Percentiles rank a stretch among this genome's conserved stretches.
Conservation (phyloP, 106 monocot species). For the Platanthera zijinensis region DNA sequence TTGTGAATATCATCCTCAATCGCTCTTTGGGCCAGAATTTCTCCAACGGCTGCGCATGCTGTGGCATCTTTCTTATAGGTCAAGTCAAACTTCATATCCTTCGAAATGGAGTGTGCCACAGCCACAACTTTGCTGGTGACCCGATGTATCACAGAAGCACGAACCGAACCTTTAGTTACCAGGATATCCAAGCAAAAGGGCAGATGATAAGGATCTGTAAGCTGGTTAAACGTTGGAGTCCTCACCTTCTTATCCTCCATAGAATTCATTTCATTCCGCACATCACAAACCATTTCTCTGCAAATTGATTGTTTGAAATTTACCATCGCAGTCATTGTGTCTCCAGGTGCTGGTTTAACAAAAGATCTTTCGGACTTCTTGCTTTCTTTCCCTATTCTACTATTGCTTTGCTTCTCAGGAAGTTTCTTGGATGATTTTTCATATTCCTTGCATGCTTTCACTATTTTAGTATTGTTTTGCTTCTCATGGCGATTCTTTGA, state of each 20-base stretch:
- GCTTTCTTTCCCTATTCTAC: conserved; percentile 14
- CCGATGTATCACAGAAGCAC: conserved; percentile 68
- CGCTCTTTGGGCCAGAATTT: conserved; percentile 51
- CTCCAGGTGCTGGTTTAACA: not conserved
- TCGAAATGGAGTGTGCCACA: conserved; percentile 86
- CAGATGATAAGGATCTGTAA: conserved; percentile 69
- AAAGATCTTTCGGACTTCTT: conserved; percentile 14
- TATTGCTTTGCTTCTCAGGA: conserved; percentile 10
- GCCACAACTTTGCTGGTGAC: conserved; percentile 67
- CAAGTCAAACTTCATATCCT: conserved; percentile 86
- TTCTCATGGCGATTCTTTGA: conserved; percentile 21
- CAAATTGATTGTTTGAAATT: not conserved
- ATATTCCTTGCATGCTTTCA: conserved; percentile 21
- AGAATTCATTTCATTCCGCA: not conserved
- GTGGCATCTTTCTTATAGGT: conserved; percentile 43
- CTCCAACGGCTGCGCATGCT: conserved; percentile 61
- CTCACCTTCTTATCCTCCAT: conserved; percentile 39
- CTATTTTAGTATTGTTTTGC: not conserved
- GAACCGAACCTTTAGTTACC: conserved; percentile 71
- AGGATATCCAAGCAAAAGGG: conserved; percentile 78
- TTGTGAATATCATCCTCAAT: conserved; percentile 88
- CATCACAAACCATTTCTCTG: not conserved
- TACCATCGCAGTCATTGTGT: not conserved
- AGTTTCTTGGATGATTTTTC: conserved; percentile 1
- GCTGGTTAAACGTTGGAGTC: conserved; percentile 54